These are phyloP conservation scores for Neurospora sp. DNA, from an alignment of 495 filamentous ascomycete species.

Conservation along the genomic window DNA sequence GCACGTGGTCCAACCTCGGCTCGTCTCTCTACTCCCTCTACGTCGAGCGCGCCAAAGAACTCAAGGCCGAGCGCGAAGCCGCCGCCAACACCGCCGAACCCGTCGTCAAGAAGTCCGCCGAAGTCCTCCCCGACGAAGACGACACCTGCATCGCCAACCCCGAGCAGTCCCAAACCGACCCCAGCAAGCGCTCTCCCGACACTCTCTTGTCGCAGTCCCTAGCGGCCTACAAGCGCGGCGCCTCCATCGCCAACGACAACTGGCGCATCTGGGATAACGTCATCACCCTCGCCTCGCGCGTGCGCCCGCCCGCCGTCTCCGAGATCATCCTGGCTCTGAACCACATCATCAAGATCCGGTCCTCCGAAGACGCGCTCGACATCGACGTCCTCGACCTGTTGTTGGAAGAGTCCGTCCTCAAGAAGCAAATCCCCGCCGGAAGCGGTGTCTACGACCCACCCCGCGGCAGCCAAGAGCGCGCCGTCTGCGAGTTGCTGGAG, in stretches of 20 bases:
- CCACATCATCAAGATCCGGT: conserved; percentile 65
- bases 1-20: conserved; percentile 92
- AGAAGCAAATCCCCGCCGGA: conserved; percentile 12
- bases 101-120: not conserved
- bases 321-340: conserved; percentile 66
- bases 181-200: conserved; percentile 33
- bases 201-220: conserved; percentile 65
- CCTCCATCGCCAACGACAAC: conserved; percentile 67
- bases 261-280: conserved; percentile 95
- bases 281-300: conserved; percentile 68
- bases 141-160: conserved; percentile 4
- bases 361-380: conserved; percentile 68
- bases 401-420: conserved; percentile 54
- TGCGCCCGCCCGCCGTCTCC: conserved; percentile 56
- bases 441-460: conserved; percentile 22
- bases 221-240: conserved; percentile 73
- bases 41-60: conserved; percentile 31
- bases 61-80: conserved; percentile 20
- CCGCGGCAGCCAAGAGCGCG: conserved; percentile 37
- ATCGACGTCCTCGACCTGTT: conserved; percentile 58
- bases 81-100: conserved; percentile 17
- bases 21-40: conserved; percentile 53
- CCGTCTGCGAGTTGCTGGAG: conserved; percentile 65
- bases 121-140: conserved; percentile 8
- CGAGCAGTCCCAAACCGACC: not conserved